phyloP scores from a whole-genome alignment of 805 yeast genomes.

The Starmerella cellae region DNA sequence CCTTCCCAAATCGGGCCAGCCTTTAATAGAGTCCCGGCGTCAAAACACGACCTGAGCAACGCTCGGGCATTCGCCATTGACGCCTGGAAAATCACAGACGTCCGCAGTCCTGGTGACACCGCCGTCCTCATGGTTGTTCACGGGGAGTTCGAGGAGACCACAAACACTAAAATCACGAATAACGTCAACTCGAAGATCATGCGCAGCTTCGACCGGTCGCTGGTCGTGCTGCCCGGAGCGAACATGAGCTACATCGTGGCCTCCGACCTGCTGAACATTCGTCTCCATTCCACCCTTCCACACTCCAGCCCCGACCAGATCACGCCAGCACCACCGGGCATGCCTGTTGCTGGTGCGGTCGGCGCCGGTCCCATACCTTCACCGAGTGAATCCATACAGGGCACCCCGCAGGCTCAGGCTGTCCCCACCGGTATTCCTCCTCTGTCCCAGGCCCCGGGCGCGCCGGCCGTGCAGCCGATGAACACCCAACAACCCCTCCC shows the following conservation, averaged over 20 bases:
- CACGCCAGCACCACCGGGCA: background rate
- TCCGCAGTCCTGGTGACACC: slow-evolving; percentile 50
- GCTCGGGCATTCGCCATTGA: slow-evolving; percentile 68
- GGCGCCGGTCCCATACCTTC: background rate
- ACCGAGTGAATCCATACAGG: too few species aligned
- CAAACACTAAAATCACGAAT: slow-evolving; percentile 29
- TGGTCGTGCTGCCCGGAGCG: slow-evolving; percentile 59
- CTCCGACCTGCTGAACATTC: slow-evolving; percentile 62
- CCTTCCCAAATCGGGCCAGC: slow-evolving; percentile 46
- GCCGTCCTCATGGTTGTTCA: slow-evolving; percentile 72
- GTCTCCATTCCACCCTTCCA: slow-evolving; percentile 32
- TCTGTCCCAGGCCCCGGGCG: too few species aligned
- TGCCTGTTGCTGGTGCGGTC: background rate
- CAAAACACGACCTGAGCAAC: slow-evolving; percentile 56
- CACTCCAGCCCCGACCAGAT: slow-evolving; percentile 1
- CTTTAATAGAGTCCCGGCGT: slow-evolving; percentile 60
- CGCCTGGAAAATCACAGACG: slow-evolving; percentile 35
- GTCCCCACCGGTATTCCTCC: background rate
- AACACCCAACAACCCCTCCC: background rate
- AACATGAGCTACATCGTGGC: slow-evolving; percentile 68
- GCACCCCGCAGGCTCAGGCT: background rate
- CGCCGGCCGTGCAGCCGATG: background rate
- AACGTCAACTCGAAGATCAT: background rate
- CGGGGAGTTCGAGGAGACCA: slow-evolving; percentile 63
- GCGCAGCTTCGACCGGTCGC: slow-evolving; percentile 76